Evolutionary conservation across 495 filamentous ascomycete species (phyloP).

Genomic region (Neurospora sp.): DNA sequence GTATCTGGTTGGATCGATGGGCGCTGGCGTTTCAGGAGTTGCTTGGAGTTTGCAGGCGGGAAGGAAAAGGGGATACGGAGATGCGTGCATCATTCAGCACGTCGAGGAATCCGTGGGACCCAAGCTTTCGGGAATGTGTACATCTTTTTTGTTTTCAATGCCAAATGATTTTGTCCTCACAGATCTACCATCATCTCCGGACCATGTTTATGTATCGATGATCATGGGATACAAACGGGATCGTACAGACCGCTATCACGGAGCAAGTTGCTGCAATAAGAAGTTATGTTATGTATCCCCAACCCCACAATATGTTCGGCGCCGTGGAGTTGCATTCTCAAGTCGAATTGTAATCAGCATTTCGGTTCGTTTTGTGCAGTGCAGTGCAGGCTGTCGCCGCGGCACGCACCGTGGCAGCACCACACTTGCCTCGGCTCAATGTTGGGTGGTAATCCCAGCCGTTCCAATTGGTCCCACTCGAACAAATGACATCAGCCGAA

Average conservation of each 20-base stretch:
- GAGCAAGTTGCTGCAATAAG: background rate
- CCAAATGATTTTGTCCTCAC: background rate
- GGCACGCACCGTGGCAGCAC: background rate
- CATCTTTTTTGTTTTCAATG: background rate
- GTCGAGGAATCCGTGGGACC: background rate
- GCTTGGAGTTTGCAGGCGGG: background rate
- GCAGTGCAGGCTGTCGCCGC: background rate
- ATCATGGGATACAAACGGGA: background rate
- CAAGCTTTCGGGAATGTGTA: background rate
- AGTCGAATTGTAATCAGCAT: background rate
- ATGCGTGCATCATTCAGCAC: background rate
- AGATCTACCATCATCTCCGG: background rate
- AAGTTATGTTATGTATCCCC: background rate
- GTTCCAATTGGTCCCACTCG: background rate
- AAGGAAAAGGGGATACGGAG: background rate
- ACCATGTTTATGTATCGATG: background rate
- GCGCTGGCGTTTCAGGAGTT: background rate
- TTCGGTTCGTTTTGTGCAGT: background rate
- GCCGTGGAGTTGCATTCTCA: background rate
- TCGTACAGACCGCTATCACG: background rate
- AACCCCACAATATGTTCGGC: background rate
- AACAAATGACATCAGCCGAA: background rate
- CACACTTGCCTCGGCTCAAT: background rate
- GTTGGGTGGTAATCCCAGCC: background rate
- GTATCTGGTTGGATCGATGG: background rate